Evolutionary conservation across 495 filamentous ascomycete species (phyloP).

Genomic region (Aspergillus nidulans): DNA sequence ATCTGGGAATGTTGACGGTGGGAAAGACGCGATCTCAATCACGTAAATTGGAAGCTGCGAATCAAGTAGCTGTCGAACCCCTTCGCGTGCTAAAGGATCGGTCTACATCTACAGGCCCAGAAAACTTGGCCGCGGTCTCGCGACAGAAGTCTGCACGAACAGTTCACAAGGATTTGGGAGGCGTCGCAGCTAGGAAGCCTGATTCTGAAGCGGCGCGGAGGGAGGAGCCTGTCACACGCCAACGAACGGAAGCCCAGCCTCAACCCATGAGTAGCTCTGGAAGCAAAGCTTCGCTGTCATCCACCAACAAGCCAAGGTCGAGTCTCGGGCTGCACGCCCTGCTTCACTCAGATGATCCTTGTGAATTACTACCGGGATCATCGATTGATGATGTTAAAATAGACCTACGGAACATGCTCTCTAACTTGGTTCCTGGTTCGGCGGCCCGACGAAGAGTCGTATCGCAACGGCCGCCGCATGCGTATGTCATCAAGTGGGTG

Average conservation of each 20-base stretch:
- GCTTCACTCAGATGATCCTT: slow-evolving; percentile 35
- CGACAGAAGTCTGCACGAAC: slow-evolving; percentile 10
- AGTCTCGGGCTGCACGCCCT: slow-evolving; percentile 38
- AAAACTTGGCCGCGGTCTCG: slow-evolving; percentile 14
- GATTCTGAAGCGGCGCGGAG: slow-evolving; percentile 1
- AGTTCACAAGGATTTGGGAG: slow-evolving; percentile 7
- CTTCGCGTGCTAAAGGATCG: slow-evolving; percentile 20
- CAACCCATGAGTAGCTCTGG: slow-evolving; percentile 25
- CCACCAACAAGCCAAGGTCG: slow-evolving; percentile 33
- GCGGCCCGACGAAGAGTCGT: slow-evolving; percentile 31
- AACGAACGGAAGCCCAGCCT: slow-evolving; percentile 13
- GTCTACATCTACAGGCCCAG: slow-evolving; percentile 18
- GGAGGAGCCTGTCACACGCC: slow-evolving; percentile 10
- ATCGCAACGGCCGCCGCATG: slow-evolving; percentile 32
- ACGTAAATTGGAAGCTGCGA: slow-evolving; percentile 34
- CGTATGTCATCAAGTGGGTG: slow-evolving; percentile 83
- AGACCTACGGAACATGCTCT: slow-evolving; percentile 39
- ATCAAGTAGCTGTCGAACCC: slow-evolving; percentile 17
- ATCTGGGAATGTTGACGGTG: slow-evolving; percentile 33
- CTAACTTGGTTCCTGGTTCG: slow-evolving; percentile 35
- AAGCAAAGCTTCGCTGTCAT: slow-evolving; percentile 27
- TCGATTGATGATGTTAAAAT: slow-evolving; percentile 39
- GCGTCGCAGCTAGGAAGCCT: neutral
- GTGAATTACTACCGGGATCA: slow-evolving; percentile 34
- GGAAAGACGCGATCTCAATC: slow-evolving; percentile 48